Evolutionary conservation across 202 grass and related monocot species (phyloP).

Genomic region (Digitaria exilis): DNA sequence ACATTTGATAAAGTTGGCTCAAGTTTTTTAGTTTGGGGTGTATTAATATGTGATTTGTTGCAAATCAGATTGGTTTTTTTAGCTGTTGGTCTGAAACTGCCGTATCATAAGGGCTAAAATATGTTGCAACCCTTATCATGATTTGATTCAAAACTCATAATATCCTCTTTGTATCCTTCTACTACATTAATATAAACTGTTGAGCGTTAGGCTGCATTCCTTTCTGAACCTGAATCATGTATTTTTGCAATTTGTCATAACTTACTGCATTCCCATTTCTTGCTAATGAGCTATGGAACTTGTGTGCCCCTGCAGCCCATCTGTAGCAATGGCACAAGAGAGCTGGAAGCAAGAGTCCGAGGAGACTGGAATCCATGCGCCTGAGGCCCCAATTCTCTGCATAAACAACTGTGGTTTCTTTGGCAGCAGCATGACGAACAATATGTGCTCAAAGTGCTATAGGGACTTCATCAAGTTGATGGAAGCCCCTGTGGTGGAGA

Average conservation of each 20-base stretch:
- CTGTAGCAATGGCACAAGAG: constrained; percentile 72
- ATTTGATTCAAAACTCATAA: background rate
- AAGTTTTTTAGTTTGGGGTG: background rate
- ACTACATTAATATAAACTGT: background rate
- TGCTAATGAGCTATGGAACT: background rate
- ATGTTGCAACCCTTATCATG: background rate
- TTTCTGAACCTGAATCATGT: background rate
- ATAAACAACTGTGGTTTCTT: constrained; percentile 94
- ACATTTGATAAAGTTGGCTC: background rate
- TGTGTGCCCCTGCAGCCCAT: background rate
- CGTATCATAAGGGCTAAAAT: background rate
- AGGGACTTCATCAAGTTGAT: constrained; percentile 55
- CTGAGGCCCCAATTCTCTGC: constrained; percentile 67
- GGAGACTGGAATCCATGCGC: constrained; percentile 38
- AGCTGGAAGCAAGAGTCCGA: constrained; percentile 77
- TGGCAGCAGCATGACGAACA: constrained; percentile 71
- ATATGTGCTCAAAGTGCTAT: constrained; percentile 91
- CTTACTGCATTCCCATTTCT: background rate
- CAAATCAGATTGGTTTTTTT: background rate
- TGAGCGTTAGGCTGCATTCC: background rate
- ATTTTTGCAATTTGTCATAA: background rate
- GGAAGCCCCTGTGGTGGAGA: constrained; percentile 44
- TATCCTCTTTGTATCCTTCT: background rate
- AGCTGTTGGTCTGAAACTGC: background rate
- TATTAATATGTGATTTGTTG: background rate